Conservation (phyloP, 345 rosid species). For the Eucalyptus tenuipes region DNA sequence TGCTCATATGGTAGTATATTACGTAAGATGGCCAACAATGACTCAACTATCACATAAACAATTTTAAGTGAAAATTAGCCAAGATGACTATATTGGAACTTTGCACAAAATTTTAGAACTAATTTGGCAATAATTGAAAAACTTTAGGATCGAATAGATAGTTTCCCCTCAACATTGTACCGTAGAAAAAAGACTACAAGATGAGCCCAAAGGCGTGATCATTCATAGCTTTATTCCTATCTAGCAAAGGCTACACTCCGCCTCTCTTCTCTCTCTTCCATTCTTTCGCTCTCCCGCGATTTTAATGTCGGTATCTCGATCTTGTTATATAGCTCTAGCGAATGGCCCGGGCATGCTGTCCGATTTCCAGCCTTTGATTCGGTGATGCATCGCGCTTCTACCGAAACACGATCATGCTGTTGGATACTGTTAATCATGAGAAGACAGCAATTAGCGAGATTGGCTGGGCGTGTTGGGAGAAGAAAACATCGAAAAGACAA, state of each 20-base stretch:
- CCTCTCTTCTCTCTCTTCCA: not conserved
- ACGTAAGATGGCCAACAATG: rapidly evolving
- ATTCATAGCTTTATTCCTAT: not conserved
- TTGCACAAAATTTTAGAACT: rapidly evolving
- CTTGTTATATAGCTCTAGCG: not conserved
- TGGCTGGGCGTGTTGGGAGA: not conserved
- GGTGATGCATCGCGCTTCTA: not conserved
- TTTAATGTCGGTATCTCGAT: not conserved
- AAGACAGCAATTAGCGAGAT: not conserved
- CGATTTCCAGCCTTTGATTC: not conserved
- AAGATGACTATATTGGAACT: not conserved
- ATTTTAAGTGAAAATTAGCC: not conserved
- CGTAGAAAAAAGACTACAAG: not conserved
- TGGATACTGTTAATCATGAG: not conserved
- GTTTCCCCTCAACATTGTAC: not conserved
- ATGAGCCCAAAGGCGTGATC: not conserved
- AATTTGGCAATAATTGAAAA: not conserved
- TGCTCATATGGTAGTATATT: rapidly evolving
- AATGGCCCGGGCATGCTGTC: not conserved
- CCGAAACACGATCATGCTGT: not conserved
- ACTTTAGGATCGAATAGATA: not conserved
- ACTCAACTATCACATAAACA: too few relatives aligned
- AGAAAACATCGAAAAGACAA: not conserved
- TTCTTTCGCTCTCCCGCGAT: not conserved
- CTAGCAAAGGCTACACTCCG: not conserved